Evolutionary conservation across 192 early-diverging fungal species (phyloP), one percentile per base, ranked within the genome.

Genomic region (Thoreauomyces humboldtii): DNA sequence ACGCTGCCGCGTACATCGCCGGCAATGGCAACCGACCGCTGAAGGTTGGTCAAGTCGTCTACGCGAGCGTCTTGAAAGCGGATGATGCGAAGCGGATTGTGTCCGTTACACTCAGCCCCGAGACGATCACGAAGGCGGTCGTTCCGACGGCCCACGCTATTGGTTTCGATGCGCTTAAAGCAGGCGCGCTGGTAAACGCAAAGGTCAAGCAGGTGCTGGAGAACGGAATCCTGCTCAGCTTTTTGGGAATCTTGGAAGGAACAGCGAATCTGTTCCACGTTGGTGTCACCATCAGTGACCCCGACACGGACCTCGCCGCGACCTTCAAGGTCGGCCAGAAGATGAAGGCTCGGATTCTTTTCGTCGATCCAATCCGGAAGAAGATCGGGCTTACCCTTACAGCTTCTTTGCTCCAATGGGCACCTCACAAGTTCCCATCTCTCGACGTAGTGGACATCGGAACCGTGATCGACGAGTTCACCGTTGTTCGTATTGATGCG

Each of bases 241-340:
- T 94, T 65, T 86, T 92, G 82, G 91, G 89, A n/a, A 78, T 92
- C 45, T 91, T 93, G 62, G 83, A 91, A 62, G 88, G 87, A 55
- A 81, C 77, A 1, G 82, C 92, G 24, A 86, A 87, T 41, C 55
- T 84, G 51, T 75, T 76, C 37, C 87, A 89, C 56, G 11, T 59
- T 1, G 74, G 78, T 61, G 71, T 67, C 37, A 52, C 67, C 2
- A 45, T 83, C 35, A 50, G 45, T 31, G 64, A 72, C 42, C 58
- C 59, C 19, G 59, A 63, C 19, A 28, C 28, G 22, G 77, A 90
- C 35, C 29, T 88, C 24, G 79, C 81, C 21, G 70, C 78, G 9
- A 63, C 63, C 12, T 88, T 83, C 73, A 79, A 86, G 41, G 61
- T 79, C 28, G 88, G 88, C 17, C 66, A 79, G 52, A 86, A 83